phyloP scores from a whole-genome alignment of 2,329 filamentous ascomycete genomes.

The Dothistroma pini region DNA sequence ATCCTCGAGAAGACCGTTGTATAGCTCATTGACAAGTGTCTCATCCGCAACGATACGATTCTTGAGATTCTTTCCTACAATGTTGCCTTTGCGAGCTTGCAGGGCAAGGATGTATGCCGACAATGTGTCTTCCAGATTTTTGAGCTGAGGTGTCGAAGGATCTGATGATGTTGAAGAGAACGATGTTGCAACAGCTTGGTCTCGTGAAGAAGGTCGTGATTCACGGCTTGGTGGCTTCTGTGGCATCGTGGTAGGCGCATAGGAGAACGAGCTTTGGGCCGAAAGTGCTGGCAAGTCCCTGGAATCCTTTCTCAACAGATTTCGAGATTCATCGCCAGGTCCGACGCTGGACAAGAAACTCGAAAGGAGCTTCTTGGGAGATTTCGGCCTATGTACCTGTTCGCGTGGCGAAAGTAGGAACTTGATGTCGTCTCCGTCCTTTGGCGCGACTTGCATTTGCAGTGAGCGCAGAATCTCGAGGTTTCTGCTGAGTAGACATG shows the following conservation, averaged over 20 bases:
- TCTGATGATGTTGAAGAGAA: constrained; percentile 51
- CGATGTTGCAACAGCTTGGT: constrained; percentile 35
- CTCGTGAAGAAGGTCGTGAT: constrained; percentile 34
- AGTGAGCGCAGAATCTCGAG: constrained; percentile 71
- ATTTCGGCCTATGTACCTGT: constrained; percentile 69
- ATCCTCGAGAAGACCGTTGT: constrained; percentile 81
- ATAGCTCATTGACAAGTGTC: constrained; percentile 79
- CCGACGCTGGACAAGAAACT: constrained; percentile 66
- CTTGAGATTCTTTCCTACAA: constrained; percentile 72
- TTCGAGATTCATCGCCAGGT: constrained; percentile 35
- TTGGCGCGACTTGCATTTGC: constrained; percentile 31
- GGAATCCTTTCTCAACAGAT: constrained; percentile 25
- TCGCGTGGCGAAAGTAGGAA: constrained; percentile 24
- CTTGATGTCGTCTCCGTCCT: constrained; percentile 21
- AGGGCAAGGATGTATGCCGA: constrained; percentile 77
- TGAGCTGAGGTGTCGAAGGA: constrained; percentile 54
- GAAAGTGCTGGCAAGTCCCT: constrained; percentile 26
- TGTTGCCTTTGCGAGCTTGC: constrained; percentile 80
- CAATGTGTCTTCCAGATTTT: constrained; percentile 78
- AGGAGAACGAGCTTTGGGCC: constrained; percentile 20
- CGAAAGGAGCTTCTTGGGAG: constrained; percentile 85
- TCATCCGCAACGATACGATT: constrained; percentile 69
- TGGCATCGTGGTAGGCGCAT: constrained; percentile 31
- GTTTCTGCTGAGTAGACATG: constrained; percentile 71
- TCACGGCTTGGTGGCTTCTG: constrained; percentile 38